phyloP scores from a whole-genome alignment of 1,139 yeast species.

The Kodamaea fungicola region DNA sequence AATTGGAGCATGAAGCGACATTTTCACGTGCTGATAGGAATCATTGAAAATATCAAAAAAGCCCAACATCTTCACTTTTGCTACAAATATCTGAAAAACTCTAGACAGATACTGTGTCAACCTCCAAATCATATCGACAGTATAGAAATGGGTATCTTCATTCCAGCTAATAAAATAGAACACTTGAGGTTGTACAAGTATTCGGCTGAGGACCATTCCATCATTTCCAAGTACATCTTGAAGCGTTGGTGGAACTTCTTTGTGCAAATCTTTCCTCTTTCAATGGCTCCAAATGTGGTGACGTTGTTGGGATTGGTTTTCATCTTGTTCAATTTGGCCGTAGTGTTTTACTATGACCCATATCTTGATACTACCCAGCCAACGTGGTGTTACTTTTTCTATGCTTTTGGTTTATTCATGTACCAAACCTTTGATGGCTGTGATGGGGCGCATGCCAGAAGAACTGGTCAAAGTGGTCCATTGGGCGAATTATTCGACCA shows the following conservation, averaged over 20 bases:
- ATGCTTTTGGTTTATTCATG: conserved; percentile 80
- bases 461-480: conserved; percentile 94
- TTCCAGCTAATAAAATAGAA: conserved; percentile 56
- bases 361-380: conserved; percentile 58
- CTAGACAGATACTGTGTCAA: too few relatives aligned
- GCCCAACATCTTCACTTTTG: not conserved
- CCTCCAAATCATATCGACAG: too few relatives aligned
- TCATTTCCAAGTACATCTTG: conserved; percentile 68
- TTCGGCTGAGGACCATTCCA: conserved; percentile 76
- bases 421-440: conserved; percentile 97
- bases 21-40: not conserved
- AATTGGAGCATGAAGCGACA: not conserved
- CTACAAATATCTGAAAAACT: too few relatives aligned
- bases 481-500: conserved; percentile 93
- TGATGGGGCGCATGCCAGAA: conserved; percentile 90
- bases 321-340: conserved; percentile 57
- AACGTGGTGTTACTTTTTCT: conserved; percentile 76
- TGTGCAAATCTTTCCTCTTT: conserved; percentile 70
- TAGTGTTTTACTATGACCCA: conserved; percentile 76
- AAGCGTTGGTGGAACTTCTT: conserved; percentile 78
- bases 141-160: conserved; percentile 63
- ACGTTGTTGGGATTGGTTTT: conserved; percentile 77
- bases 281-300: conserved; percentile 87
- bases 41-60: not conserved
- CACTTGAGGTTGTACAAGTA: conserved; percentile 69